These are phyloP conservation scores for Leishmania mexicana DNA, from an alignment of 208 protist species.

Conservation along the genomic window DNA sequence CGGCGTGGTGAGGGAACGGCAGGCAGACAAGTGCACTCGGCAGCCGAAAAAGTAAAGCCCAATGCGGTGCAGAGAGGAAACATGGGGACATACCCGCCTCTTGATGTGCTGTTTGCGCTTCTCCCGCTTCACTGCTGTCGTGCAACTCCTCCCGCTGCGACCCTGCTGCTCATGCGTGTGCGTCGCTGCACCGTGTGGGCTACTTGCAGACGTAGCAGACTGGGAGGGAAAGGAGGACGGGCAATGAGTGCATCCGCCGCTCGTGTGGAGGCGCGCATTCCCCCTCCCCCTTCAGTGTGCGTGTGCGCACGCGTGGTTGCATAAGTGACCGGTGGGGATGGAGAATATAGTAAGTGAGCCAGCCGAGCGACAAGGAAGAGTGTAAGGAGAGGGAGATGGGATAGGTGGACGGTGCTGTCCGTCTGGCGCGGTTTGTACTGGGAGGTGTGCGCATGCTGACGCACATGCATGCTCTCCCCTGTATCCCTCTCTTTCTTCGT, in stretches of 20 bases:
- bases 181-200: background rate
- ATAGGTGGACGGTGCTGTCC: background rate
- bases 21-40: background rate
- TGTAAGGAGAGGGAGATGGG: background rate
- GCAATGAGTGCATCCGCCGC: background rate
- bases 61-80: slow-evolving; percentile 29
- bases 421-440: background rate
- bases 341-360: too few species aligned
- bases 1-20: background rate
- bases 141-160: background rate
- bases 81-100: slow-evolving; percentile 63
- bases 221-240: background rate
- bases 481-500: background rate
- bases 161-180: background rate
- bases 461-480: background rate
- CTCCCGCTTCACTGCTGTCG: background rate
- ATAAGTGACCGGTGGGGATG: background rate
- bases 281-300: background rate
- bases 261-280: background rate
- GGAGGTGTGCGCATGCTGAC: too few species aligned
- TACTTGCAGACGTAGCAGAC: background rate
- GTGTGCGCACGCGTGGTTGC: background rate
- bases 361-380: background rate
- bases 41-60: background rate
- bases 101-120: background rate